Percentiles rank a stretch among this genome's conserved stretches.
Conservation (phyloP, 352 stramenopile genomes). For the Globisporangium barbulae region DNA sequence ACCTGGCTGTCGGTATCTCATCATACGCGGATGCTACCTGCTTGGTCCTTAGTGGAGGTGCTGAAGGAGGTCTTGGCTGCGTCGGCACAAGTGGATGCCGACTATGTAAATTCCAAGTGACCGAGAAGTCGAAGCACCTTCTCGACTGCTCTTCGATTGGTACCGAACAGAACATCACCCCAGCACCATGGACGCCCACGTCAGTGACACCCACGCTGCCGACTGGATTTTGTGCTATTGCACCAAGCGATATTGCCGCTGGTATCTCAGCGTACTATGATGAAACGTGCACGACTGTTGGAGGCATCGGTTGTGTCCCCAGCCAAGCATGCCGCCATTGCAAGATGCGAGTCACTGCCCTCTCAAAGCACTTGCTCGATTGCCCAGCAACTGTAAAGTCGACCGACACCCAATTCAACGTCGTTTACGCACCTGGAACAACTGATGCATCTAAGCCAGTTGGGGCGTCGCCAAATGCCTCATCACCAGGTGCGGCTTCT, state of each 20-base stretch:
- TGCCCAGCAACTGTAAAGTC: background rate
- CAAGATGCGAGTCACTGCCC: background rate
- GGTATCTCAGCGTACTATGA: constrained; percentile 9
- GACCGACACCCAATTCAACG: background rate
- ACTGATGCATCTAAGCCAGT: background rate
- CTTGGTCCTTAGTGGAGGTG: background rate
- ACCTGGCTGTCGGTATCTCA: background rate
- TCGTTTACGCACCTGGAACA: background rate
- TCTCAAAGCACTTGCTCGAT: constrained; percentile 5
- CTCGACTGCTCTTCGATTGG: background rate
- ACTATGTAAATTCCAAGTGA: background rate
- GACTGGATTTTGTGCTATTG: background rate
- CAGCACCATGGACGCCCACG: background rate
- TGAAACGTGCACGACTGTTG: background rate
- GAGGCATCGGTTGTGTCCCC: background rate
- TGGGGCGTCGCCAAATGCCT: background rate
- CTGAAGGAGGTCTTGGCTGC: background rate
- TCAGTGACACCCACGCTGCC: background rate
- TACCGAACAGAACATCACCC: background rate
- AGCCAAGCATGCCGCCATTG: constrained; percentile 6
- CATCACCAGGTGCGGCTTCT: background rate
- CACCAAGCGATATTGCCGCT: background rate
- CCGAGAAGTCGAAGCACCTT: background rate
- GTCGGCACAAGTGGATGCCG: background rate
- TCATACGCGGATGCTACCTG: background rate